These are phyloP conservation scores for Passalora sequoiae DNA, from an alignment of 2,329 filamentous ascomycete genomes.

Conservation along the genomic window DNA sequence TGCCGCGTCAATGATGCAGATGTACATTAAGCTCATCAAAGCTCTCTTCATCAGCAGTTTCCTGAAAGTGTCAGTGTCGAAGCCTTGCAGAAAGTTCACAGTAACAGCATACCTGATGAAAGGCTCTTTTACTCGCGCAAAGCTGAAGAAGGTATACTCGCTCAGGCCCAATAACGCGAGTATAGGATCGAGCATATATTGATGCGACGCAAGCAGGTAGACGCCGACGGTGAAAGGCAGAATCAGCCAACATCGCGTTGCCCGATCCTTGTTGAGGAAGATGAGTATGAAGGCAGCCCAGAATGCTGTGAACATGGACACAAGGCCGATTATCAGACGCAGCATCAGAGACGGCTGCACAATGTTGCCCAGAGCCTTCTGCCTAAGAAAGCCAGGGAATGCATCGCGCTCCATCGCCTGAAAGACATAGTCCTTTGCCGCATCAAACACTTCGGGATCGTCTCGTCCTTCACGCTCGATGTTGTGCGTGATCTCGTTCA, in stretches of 20 bases:
- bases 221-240: slow-evolving; percentile 87
- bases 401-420: slow-evolving; percentile 99
- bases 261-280: slow-evolving; percentile 72
- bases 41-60: slow-evolving; percentile 79
- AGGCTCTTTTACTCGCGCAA: slow-evolving; percentile 79
- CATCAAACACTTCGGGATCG: slow-evolving; percentile 94
- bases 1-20: slow-evolving; percentile 70
- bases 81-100: neutral
- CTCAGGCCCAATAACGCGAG: slow-evolving; percentile 84
- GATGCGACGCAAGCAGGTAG: slow-evolving; percentile 84
- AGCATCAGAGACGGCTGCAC: slow-evolving; percentile 86
- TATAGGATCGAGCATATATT: slow-evolving; percentile 90
- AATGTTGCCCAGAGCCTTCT: slow-evolving; percentile 92
- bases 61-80: slow-evolving; percentile 34
- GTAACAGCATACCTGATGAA: slow-evolving; percentile 57
- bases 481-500: slow-evolving; percentile 74
- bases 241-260: slow-evolving; percentile 80
- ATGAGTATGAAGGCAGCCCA: slow-evolving; percentile 94
- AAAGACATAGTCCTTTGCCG: slow-evolving; percentile 98
- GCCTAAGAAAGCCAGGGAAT: slow-evolving; percentile 92
- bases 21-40: slow-evolving; percentile 71
- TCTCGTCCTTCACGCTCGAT: slow-evolving; percentile 90
- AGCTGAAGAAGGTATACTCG: slow-evolving; percentile 95
- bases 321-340: slow-evolving; percentile 75
- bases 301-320: slow-evolving; percentile 84